These are phyloP conservation scores for Nakazawaea anatomiae DNA, from an alignment of 805 yeast genomes.

Conservation along the genomic window DNA sequence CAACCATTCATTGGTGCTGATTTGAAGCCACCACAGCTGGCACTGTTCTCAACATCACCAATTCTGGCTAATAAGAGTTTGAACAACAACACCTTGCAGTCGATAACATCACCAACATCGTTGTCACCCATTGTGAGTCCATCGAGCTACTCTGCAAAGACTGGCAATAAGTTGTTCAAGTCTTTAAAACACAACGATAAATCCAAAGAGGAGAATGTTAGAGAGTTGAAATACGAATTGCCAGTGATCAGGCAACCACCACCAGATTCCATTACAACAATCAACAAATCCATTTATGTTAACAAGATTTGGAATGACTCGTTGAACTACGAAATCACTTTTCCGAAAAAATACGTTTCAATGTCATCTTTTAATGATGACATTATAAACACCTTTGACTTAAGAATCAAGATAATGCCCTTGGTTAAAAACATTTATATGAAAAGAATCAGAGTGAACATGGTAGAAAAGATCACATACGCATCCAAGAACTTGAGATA, in stretches of 20 bases:
- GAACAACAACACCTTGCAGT: background rate
- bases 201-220: constrained; percentile 6
- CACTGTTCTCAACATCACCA: constrained; percentile 30
- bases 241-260: constrained; percentile 28
- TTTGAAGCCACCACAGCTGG: constrained; percentile 23
- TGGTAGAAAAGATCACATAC: constrained; percentile 62
- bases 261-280: constrained; percentile 6
- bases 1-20: constrained; percentile 26
- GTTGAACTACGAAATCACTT: constrained; percentile 62
- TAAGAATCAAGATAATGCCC: constrained; percentile 64
- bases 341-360: constrained; percentile 65
- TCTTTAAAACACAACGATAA: constrained; percentile 8
- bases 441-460: constrained; percentile 59
- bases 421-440: constrained; percentile 54
- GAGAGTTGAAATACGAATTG: constrained; percentile 10
- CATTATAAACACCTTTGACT: constrained; percentile 33
- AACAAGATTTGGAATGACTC: constrained; percentile 72
- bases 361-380: constrained; percentile 36
- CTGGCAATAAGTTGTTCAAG: constrained; percentile 10
- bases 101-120: background rate
- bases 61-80: constrained; percentile 3
- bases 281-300: constrained; percentile 69
- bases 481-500: constrained; percentile 47
- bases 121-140: background rate
- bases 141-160: background rate